phyloP scores from a whole-genome alignment of 208 protist species.

The Acanthamoeba triangularis region DNA sequence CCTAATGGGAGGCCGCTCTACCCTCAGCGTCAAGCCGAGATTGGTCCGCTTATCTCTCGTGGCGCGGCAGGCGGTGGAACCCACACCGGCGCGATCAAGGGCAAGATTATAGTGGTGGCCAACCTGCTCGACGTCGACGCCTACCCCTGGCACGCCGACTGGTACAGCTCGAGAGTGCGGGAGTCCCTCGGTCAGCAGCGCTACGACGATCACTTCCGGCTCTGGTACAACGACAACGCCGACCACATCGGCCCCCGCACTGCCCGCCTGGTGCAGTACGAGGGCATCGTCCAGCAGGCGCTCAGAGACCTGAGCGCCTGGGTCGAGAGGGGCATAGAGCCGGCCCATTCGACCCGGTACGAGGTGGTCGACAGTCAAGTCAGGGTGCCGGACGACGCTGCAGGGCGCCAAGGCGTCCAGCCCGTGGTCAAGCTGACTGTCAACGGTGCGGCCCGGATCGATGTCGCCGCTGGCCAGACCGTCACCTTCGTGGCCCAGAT shows the following conservation, averaged over 20 bases:
- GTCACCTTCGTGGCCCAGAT: slow-evolving; percentile 23
- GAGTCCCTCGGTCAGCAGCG: slow-evolving; percentile 21
- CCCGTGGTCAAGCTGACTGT: slow-evolving; percentile 4
- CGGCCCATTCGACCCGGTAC: neutral
- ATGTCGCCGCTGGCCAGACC: neutral
- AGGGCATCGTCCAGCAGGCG: slow-evolving; percentile 54
- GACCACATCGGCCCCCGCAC: slow-evolving; percentile 45
- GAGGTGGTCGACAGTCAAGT: neutral
- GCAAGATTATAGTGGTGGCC: slow-evolving; percentile 4
- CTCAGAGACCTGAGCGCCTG: slow-evolving; percentile 16
- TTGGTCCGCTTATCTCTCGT: neutral
- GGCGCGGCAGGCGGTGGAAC: neutral
- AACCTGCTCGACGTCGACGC: no score
- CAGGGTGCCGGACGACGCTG: neutral
- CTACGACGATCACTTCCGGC: slow-evolving; percentile 43
- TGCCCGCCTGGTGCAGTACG: neutral
- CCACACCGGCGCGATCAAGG: slow-evolving; percentile 16
- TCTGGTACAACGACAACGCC: slow-evolving; percentile 46
- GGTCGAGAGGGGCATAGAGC: neutral
- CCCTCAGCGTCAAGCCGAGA: slow-evolving; percentile 1
- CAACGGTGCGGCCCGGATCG: neutral
- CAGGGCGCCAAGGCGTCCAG: slow-evolving; percentile 8
- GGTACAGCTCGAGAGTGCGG: slow-evolving; percentile 47
- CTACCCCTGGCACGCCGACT: neutral
- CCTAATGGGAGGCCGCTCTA: slow-evolving; percentile 29